Conservation (phyloP, 768 basidiomycete genomes). For the Exsudoporus frostii region DNA sequence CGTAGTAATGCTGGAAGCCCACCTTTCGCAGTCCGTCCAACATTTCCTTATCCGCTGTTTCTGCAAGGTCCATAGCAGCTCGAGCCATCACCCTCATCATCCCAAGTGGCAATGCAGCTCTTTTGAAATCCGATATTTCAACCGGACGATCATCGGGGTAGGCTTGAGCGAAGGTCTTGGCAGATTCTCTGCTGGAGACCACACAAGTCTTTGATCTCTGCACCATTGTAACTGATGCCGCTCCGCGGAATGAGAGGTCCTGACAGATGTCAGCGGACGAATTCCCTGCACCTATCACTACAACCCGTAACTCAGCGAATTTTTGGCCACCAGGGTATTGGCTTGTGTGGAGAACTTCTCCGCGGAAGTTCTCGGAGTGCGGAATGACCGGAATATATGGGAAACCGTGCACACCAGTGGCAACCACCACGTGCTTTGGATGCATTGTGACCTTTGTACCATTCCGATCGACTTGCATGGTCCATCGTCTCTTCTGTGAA, state of each 20-base stretch:
- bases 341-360: constrained; percentile 6
- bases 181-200: neutral
- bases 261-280: constrained; percentile 5
- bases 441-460: neutral
- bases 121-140: constrained; percentile 7
- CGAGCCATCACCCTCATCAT: neutral
- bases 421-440: constrained; percentile 2
- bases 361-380: neutral
- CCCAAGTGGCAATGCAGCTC: neutral
- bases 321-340: constrained; percentile 17
- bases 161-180: neutral
- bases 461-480: neutral
- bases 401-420: constrained; percentile 2
- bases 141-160: neutral
- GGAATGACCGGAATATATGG: neutral
- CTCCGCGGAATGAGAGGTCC: constrained; percentile 3
- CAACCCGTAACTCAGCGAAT: constrained; percentile 26
- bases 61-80: neutral
- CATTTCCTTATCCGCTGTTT: constrained; percentile 1
- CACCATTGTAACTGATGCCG: constrained; percentile 3
- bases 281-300: neutral
- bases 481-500: constrained; percentile 1
- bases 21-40: constrained; percentile 1
- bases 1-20: neutral
- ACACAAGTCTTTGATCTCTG: constrained; percentile 5